Percentiles rank a stretch among this genome's conserved stretches.
These are phyloP conservation scores for Apiotrichum montevideense DNA, from an alignment of 1,284 basidiomycete genomes.

Conservation along the genomic window DNA sequence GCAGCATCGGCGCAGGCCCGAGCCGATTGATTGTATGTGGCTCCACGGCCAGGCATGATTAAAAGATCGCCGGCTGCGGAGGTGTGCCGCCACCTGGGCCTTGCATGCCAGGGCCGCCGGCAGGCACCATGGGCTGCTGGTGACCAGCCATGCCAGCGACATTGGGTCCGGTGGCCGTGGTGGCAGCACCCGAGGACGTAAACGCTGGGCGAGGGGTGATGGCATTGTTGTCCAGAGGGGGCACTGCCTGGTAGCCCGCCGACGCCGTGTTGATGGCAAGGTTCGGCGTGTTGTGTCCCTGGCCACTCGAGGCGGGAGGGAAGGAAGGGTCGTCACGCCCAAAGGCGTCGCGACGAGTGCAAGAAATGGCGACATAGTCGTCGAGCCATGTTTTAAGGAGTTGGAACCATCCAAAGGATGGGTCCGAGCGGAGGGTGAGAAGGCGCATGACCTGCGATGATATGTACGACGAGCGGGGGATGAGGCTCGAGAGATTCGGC, in stretches of 20 bases:
- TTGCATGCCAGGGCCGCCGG: too few species aligned
- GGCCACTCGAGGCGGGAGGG: not conserved
- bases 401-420: constrained; percentile 39
- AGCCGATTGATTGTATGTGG: not conserved
- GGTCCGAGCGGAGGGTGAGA: constrained; percentile 32
- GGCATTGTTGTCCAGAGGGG: constrained; percentile 12
- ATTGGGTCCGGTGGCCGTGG: constrained; percentile 7
- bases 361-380: constrained; percentile 34
- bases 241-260: constrained; percentile 9
- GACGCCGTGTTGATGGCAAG: constrained; percentile 17
- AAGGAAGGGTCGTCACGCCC: constrained; percentile 6
- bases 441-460: constrained; percentile 40
- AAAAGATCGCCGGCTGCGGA: not conserved
- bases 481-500: constrained; percentile 6
- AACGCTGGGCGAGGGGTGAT: constrained; percentile 18
- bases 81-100: not conserved
- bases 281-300: constrained; percentile 2
- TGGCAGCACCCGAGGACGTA: constrained; percentile 8
- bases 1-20: not conserved
- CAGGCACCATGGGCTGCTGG: not conserved
- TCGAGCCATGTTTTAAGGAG: constrained; percentile 43
- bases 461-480: constrained; percentile 29
- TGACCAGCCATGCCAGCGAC: constrained; percentile 10
- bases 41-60: not conserved
- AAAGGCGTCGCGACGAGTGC: constrained; percentile 28